Base-by-base conservation (phyloP, 2,329 filamentous ascomycete genomes). In the Mollisiaceae sp. region DNA sequence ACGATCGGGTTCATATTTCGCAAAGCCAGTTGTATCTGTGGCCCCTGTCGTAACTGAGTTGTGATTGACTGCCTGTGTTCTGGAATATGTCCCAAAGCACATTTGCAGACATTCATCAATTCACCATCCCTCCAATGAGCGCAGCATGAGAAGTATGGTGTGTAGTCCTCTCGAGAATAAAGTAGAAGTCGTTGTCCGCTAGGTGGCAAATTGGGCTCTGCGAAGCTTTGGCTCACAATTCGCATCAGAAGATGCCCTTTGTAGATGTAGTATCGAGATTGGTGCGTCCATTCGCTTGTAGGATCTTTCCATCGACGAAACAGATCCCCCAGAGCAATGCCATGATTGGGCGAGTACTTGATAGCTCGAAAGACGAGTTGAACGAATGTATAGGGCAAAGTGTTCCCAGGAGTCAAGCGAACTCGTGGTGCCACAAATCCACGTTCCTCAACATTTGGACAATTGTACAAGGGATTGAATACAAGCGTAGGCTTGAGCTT, bases 61-160 rank as follows among this genome's bases (percentile, higher is more conserved):
- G 22, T 69, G 15, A 70, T 80, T 75, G 36, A 79, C 77, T 60
- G 78, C 72, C 75, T 47, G 67, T 79, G 77, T 0, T 79, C 75
- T 0, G 85, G 85, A 39, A 89, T 82, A 68, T 89, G 86, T 12
- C 77, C 77, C 12, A 89, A 77, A 3, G 86, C 85, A 72, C 86
- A 89, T 76, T 89, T 89, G 70, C 85, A 86, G 39, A 85, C 77
- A 18, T 82, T 79, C 79, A 87, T 88, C 18, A 89, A 77, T 41
- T 86, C 79, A 20, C 86, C 86, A 67, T 89, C 84, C 20, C 82
- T 80, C 86, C 86, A 89, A 73, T 89, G 86, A 1, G 84, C 80
- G 69, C 86, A 89, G 0, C 82, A 83, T 12, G 84, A 86, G 75
- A 89, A 89, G 73, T 85, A 89, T 0, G 86, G 86, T 61, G 79